Evolutionary conservation across 1,284 basidiomycete genomes (phyloP).

Genomic region (Erythrobasidium hasegawianum): DNA sequence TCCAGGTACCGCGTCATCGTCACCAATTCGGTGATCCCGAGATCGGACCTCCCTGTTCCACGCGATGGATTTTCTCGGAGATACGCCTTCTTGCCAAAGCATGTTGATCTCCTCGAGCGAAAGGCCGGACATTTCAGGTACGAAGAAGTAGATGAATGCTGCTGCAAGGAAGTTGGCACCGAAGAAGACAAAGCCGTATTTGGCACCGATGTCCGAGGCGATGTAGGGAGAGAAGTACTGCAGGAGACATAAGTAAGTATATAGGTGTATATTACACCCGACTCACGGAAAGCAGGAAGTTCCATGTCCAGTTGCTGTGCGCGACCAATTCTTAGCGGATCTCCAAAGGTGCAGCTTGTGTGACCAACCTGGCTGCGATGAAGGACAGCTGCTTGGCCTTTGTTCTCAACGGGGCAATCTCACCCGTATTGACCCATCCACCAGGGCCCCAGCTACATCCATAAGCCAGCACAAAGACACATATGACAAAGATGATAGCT

Average conservation of each 20-base stretch:
- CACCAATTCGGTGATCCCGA: slow-evolving; percentile 12
- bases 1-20: not conserved
- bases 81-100: slow-evolving; percentile 33
- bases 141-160: slow-evolving; percentile 34
- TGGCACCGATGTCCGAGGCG: slow-evolving; percentile 58
- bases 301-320: slow-evolving; percentile 5
- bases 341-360: not conserved
- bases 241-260: not conserved
- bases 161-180: slow-evolving; percentile 44
- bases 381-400: slow-evolving; percentile 35
- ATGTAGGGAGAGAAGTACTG: slow-evolving; percentile 28
- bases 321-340: not conserved
- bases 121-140: slow-evolving; percentile 37
- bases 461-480: slow-evolving; percentile 23
- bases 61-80: slow-evolving; percentile 59
- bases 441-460: slow-evolving; percentile 30
- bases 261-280: not conserved
- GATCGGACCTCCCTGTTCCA: slow-evolving; percentile 52
- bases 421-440: slow-evolving; percentile 30
- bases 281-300: not conserved
- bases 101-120: slow-evolving; percentile 37
- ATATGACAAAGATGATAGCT: slow-evolving; percentile 29
- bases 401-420: slow-evolving; percentile 28
- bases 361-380: not conserved
- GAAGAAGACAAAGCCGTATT: slow-evolving; percentile 70